phyloP scores from a whole-genome alignment of 169 alveolate genomes.

The Amoebophrya sp. region DNA sequence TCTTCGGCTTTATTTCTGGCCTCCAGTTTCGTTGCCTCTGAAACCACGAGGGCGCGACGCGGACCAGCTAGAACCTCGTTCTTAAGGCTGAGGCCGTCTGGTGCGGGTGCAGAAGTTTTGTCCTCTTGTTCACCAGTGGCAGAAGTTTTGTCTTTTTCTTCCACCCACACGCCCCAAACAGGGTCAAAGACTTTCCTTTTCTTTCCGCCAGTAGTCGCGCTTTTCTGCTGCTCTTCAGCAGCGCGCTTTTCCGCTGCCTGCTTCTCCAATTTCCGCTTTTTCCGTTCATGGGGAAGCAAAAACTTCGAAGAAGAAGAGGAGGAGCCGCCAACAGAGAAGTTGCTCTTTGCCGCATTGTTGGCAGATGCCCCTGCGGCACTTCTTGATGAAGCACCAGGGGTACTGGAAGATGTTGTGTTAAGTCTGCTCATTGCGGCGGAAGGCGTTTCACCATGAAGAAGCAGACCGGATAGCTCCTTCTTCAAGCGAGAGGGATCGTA shows the following conservation, averaged over 20 bases:
- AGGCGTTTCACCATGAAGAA: background rate
- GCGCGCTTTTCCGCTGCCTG: background rate
- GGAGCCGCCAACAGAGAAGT: background rate
- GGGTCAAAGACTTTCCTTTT: background rate
- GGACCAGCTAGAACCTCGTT: too few relatives aligned
- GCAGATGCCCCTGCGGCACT: too few relatives aligned
- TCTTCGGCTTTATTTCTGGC: background rate
- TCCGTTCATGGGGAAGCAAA: background rate
- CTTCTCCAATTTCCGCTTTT: background rate
- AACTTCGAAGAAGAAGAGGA: background rate
- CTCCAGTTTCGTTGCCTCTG: background rate
- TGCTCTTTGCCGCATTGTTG: too few relatives aligned
- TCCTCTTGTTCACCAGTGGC: too few relatives aligned
- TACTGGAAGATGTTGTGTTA: too few relatives aligned
- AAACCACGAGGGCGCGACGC: too few relatives aligned
- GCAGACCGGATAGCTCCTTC: background rate
- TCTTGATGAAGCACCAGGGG: too few relatives aligned
- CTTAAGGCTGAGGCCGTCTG: too few relatives aligned
- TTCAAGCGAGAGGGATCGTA: background rate
- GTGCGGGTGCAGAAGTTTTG: too few relatives aligned
- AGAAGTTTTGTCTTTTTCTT: too few relatives aligned
- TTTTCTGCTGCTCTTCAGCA: background rate
- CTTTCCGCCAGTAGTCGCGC: background rate
- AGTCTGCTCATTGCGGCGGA: background rate
- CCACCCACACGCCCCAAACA: background rate